Evolutionary conservation across 805 yeast species (phyloP).

Genomic region (Yarrowia deformans): DNA sequence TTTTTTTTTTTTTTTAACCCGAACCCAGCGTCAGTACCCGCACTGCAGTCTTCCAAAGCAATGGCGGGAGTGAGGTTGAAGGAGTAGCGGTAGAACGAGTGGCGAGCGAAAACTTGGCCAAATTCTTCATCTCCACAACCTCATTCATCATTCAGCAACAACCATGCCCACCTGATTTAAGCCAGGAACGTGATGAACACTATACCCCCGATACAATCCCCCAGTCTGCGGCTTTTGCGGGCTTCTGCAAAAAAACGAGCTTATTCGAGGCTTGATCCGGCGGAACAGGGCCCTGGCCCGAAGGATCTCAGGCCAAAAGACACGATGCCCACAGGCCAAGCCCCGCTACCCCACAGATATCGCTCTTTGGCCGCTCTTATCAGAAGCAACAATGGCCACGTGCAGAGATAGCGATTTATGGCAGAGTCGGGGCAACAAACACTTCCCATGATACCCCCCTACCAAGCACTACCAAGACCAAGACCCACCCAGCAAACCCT

Average conservation of each 20-base stretch:
- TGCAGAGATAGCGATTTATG: not conserved
- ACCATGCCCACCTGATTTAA: not conserved
- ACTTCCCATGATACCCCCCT: too few relatives aligned
- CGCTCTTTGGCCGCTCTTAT: not conserved
- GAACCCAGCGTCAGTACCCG: too few relatives aligned
- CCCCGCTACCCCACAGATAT: constrained; percentile 10
- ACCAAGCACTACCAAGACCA: too few relatives aligned
- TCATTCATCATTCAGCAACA: not conserved
- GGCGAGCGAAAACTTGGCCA: not conserved
- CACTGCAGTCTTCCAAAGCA: not conserved
- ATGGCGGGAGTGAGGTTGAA: not conserved
- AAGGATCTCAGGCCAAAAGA: not conserved
- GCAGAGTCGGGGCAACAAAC: too few relatives aligned
- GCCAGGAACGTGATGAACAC: not conserved
- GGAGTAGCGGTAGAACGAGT: too few relatives aligned
- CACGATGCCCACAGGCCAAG: not conserved
- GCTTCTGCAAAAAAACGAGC: not conserved
- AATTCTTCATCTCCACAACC: not conserved
- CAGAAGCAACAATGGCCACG: not conserved
- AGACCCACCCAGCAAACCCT: too few relatives aligned
- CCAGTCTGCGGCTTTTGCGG: not conserved
- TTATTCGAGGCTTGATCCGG: constrained; percentile 12
- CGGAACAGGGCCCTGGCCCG: constrained; percentile 14
- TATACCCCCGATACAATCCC: too few relatives aligned
- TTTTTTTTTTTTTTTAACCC: not conserved